Base-by-base conservation (phyloP, 2,329 filamentous ascomycete genomes). In the Aspergillus sp. region DNA sequence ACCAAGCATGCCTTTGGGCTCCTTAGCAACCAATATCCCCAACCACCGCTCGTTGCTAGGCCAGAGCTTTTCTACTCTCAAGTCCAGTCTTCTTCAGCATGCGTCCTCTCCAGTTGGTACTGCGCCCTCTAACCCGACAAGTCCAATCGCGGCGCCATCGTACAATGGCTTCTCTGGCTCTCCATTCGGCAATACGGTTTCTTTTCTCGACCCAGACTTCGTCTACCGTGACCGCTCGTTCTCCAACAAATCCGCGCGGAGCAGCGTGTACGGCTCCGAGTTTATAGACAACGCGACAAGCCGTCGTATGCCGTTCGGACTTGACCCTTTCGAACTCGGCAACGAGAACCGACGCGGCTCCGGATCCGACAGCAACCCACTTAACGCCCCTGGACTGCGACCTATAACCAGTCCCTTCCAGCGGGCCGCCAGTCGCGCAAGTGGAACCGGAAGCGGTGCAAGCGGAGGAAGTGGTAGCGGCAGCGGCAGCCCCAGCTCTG, bases 351-450 rank as follows among this genome's bases (percentile, higher is more conserved):
- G 65, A 54, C 68, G 66, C 46, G 66, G 70, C 44, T 66, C 70
- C 21, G 66, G 66, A 56, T 74, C 68, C 31, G 66, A 75, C 43
- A 64, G 67, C 47, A 71, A 68, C 54, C 67, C 66, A 51, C 66
- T 71, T 14, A 73, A 74, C 45, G 45, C 27, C 55, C 73, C 74
- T 3, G 75, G 73, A 62, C 66, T 69, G 47, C 72, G 70, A 57
- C 71, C 70, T 17, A 69, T 68, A 52, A 64, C 73, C 51, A 77
- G 73, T 41, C 72, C 75, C 45, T 76, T 75, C 52, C 71, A 70
- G 35, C 69, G 73, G 63, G 71, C 68, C 37, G 79, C 75, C 50
- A 82, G 80, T 67, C 77, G 79, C 59, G 79, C 76, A 50, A 82
- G 81, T 62, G 80, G 79, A 47, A 69, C 70, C 70, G 72, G 78